These are phyloP conservation scores for Dalechampia spathulata DNA, from an alignment of 441 rosid species.

Conservation along the genomic window DNA sequence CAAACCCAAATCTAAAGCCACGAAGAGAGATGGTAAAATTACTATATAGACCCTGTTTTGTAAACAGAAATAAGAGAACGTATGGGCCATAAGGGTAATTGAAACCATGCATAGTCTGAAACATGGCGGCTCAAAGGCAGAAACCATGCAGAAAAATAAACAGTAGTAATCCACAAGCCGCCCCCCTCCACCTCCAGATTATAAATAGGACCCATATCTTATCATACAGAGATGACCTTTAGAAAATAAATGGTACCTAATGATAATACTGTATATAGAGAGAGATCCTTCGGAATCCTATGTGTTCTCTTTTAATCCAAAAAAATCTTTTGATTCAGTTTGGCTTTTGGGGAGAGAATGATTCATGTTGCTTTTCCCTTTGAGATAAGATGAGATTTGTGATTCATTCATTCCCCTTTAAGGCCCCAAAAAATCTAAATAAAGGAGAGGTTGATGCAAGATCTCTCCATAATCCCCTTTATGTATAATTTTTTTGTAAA, in stretches of 20 bases:
- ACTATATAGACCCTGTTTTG: constrained; percentile 19
- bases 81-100: constrained; percentile 11
- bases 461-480: background rate
- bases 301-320: constrained; percentile 25
- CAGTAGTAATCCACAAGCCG: background rate
- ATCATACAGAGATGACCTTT: background rate
- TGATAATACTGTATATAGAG: background rate
- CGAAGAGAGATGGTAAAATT: constrained; percentile 12
- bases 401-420: constrained; percentile 37
- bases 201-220: constrained; percentile 12
- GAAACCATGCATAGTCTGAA: constrained; percentile 16
- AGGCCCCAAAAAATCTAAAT: constrained; percentile 9
- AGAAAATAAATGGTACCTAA: background rate
- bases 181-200: too few species aligned
- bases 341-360: constrained; percentile 32
- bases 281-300: constrained; percentile 38
- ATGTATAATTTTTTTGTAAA: background rate
- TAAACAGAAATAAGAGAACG: too few species aligned
- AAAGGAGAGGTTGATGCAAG: background rate
- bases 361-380: constrained; percentile 42
- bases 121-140: constrained; percentile 10
- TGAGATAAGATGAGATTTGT: constrained; percentile 43
- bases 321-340: constrained; percentile 23
- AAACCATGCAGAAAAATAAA: constrained; percentile 20
- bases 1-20: constrained; percentile 46